A percentile compares a stretch with the other conserved stretches of the same genome.
Conservation (phyloP, 169 alveolate species). For the Cryptosporidium tyzzeri region DNA sequence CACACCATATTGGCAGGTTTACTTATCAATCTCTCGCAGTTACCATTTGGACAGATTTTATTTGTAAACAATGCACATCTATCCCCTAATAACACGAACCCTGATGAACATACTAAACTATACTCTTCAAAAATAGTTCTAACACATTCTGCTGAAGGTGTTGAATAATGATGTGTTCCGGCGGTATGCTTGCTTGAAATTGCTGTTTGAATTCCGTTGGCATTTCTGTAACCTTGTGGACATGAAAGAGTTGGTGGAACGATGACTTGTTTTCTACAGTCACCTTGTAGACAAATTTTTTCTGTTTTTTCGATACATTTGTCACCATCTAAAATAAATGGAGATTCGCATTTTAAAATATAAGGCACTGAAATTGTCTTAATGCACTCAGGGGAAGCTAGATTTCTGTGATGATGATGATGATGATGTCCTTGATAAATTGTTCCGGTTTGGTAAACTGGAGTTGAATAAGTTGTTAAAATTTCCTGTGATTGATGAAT, state of each 20-base stretch:
- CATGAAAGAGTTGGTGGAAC: constrained; percentile 59
- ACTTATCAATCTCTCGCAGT: constrained; percentile 60
- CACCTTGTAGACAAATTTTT: constrained; percentile 67
- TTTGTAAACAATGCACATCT: constrained; percentile 70
- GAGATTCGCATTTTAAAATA: constrained; percentile 62
- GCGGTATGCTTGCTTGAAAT: constrained; percentile 51
- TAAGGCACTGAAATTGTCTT: constrained; percentile 66
- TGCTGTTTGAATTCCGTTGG: constrained; percentile 74
- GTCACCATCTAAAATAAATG: constrained; percentile 67
- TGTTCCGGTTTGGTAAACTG: constrained; percentile 8
- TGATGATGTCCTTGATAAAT: constrained; percentile 50
- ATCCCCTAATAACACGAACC: constrained; percentile 63
- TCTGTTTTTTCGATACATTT: constrained; percentile 68
- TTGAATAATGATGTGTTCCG: constrained; percentile 28
- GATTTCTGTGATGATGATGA: constrained; percentile 49
- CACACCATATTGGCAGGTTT: constrained; percentile 72
- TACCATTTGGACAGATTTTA: constrained; percentile 74
- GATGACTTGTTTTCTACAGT: constrained; percentile 49
- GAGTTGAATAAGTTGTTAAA: constrained; percentile 14
- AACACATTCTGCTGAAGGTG: constrained; percentile 74
- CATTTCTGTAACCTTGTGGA: constrained; percentile 69
- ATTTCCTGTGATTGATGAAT: constrained; percentile 13
- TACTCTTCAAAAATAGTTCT: constrained; percentile 69
- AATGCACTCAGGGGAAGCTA: constrained; percentile 58
- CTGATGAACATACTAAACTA: constrained; percentile 59